A percentile compares a stretch with the other conserved stretches of the same genome.
Conservation (phyloP, 2,329 filamentous ascomycete genomes). For the Diaporthe citrichinensis region DNA sequence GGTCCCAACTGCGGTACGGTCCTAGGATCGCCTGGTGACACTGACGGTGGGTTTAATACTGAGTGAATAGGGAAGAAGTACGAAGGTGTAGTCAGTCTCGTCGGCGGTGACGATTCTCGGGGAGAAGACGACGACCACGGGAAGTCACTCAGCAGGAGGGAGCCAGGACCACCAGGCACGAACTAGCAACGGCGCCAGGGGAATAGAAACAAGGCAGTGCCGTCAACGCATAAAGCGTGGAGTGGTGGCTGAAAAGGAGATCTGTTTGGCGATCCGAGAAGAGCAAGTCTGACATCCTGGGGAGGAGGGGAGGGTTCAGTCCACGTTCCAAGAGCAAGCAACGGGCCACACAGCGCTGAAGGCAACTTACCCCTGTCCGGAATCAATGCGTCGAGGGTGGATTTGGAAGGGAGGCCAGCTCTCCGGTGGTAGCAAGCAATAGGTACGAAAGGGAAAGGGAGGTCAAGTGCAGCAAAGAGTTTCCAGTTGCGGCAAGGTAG, state of each 20-base stretch:
- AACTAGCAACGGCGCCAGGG: constrained; percentile 40
- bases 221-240: constrained; percentile 50
- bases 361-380: constrained; percentile 42
- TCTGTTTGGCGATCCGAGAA: constrained; percentile 48
- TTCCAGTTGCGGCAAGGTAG: constrained; percentile 51
- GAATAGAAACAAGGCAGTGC: constrained; percentile 48
- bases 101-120: not conserved
- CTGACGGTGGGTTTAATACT: not conserved
- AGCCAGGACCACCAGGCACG: constrained; percentile 39
- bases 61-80: not conserved
- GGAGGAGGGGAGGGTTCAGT: constrained; percentile 42
- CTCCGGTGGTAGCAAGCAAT: constrained; percentile 40
- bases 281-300: constrained; percentile 40
- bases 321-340: constrained; percentile 46
- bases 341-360: constrained; percentile 42
- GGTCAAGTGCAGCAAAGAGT: constrained; percentile 47
- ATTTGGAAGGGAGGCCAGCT: constrained; percentile 46
- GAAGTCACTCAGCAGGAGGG: constrained; percentile 16
- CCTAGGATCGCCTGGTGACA: not conserved
- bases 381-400: constrained; percentile 39
- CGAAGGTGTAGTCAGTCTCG: not conserved
- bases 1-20: not conserved
- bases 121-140: constrained; percentile 20
- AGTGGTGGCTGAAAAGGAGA: constrained; percentile 49
- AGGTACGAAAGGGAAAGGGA: constrained; percentile 40